Evolutionary conservation across 2,329 filamentous ascomycete species (phyloP).

Genomic region (Ceratocystis cacaofunesta): DNA sequence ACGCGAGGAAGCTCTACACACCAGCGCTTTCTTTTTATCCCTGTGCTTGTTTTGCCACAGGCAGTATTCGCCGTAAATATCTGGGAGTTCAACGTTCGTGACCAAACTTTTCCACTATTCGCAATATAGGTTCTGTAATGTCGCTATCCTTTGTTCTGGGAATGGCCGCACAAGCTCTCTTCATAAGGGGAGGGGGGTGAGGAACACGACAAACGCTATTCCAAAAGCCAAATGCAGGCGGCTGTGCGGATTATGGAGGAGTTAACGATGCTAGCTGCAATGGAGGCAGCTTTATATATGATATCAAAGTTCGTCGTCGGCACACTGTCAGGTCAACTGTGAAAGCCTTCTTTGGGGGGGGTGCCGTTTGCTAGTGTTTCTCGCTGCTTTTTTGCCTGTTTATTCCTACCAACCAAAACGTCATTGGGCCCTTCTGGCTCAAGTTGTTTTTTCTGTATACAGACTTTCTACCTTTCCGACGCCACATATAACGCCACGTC

Average conservation of each 20-base stretch:
- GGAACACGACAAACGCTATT: neutral
- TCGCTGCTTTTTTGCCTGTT: neutral
- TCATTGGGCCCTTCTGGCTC: slow-evolving; percentile 1
- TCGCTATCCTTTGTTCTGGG: neutral
- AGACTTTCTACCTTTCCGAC: neutral
- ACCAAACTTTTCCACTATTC: neutral
- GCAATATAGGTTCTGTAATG: neutral
- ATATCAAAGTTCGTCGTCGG: neutral
- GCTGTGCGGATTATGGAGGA: neutral
- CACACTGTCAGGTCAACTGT: neutral
- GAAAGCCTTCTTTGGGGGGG: neutral
- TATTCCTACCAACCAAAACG: neutral
- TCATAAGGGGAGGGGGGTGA: neutral
- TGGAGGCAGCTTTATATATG: neutral
- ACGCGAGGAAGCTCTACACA: neutral
- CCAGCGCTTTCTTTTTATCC: neutral
- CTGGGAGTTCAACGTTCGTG: neutral
- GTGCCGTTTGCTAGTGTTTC: neutral
- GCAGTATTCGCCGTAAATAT: neutral
- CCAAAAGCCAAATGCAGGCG: neutral
- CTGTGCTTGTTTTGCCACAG: neutral
- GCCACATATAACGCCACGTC: neutral
- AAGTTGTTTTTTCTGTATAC: neutral
- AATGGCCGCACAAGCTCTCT: neutral
- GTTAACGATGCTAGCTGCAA: neutral